Conservation (phyloP, 345 rosid species). For the Eucalyptus pauciflora region DNA sequence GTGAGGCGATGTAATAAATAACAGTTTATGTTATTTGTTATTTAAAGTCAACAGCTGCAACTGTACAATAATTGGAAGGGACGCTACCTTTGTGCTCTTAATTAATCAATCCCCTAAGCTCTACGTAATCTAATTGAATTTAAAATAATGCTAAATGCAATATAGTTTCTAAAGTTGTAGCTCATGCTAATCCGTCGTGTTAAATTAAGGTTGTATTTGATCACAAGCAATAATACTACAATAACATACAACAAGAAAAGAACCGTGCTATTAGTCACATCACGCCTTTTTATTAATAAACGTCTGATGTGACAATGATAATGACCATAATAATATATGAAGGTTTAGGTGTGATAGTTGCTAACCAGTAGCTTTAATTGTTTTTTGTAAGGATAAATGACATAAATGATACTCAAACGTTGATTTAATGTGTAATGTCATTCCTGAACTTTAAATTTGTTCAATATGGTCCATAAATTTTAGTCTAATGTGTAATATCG, state of each 20-base stretch:
- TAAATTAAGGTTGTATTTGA: neutral
- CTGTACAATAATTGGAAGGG: neutral
- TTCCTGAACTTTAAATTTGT: fast-evolving
- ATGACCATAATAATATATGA: fast-evolving
- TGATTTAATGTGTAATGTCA: fast-evolving
- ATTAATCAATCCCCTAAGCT: neutral
- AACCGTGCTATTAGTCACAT: neutral
- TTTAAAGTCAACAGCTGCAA: neutral
- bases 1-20: neutral
- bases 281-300: fast-evolving
- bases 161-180: neutral
- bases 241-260: neutral
- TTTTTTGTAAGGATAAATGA: fast-evolving
- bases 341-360: too few species aligned
- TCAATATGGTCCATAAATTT: too few species aligned
- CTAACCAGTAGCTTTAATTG: fast-evolving
- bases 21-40: neutral
- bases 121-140: neutral
- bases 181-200: neutral
- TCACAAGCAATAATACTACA: too few species aligned
- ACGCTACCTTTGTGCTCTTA: neutral
- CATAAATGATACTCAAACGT: fast-evolving
- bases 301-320: fast-evolving
- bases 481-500: fast-evolving
- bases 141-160: neutral